Conservation (phyloP, 2,329 filamentous ascomycete genomes). For the Sclerotinia borealis region DNA sequence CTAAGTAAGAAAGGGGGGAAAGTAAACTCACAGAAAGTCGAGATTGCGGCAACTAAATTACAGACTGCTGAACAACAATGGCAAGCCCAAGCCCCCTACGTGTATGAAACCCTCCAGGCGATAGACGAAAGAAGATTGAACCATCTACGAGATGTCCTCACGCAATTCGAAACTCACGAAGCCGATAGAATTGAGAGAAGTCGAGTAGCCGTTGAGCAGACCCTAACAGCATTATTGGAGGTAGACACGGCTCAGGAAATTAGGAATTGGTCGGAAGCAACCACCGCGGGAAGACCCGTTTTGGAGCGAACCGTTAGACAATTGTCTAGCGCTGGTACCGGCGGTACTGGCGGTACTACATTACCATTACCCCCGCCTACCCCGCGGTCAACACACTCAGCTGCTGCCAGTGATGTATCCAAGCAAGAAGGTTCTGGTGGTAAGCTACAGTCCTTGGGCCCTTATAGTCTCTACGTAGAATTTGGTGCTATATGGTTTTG, state of each 20-base stretch:
- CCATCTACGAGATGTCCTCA: slow-evolving; percentile 82
- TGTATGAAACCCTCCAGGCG: slow-evolving; percentile 88
- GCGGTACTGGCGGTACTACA: slow-evolving; percentile 8
- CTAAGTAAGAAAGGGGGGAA: slow-evolving; percentile 72
- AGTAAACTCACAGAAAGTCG: slow-evolving; percentile 70
- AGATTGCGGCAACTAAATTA: slow-evolving; percentile 64
- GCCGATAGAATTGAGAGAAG: slow-evolving; percentile 77
- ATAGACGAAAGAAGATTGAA: slow-evolving; percentile 86
- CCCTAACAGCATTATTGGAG: slow-evolving; percentile 76
- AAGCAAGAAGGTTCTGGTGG: slow-evolving; percentile 8
- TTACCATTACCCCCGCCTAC: slow-evolving; percentile 27
- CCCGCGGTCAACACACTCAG: slow-evolving; percentile 24
- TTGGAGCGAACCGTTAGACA: slow-evolving; percentile 29
- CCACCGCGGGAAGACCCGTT: slow-evolving; percentile 34
- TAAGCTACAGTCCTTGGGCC: background rate
- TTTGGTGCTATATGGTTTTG: background rate
- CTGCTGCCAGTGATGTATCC: slow-evolving; percentile 29
- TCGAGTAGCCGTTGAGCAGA: slow-evolving; percentile 68
- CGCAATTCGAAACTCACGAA: slow-evolving; percentile 89
- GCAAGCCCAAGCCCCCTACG: slow-evolving; percentile 90
- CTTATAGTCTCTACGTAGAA: background rate
- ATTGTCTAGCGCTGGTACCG: slow-evolving; percentile 25
- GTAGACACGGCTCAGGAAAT: slow-evolving; percentile 85
- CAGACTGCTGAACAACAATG: slow-evolving; percentile 79
- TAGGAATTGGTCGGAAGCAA: slow-evolving; percentile 54